These are phyloP conservation scores for Babesia sp. DNA, from an alignment of 169 alveolate genomes.

Conservation along the genomic window DNA sequence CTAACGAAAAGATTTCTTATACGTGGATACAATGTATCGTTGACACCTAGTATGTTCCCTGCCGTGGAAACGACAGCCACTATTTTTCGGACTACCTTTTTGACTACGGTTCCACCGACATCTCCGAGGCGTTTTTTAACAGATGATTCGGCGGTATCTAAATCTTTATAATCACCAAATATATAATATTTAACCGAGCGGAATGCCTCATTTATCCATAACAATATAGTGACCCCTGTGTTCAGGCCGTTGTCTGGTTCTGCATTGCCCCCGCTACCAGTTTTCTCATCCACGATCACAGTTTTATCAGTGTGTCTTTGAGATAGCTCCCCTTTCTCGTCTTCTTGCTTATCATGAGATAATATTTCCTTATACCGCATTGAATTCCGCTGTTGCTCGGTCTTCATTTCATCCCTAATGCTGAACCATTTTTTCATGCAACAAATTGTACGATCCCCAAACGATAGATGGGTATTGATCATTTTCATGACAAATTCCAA, in stretches of 20 bases:
- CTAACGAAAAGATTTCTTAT: not conserved
- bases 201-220: too few species aligned
- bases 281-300: too few species aligned
- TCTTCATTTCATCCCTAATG: not conserved
- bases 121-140: not conserved
- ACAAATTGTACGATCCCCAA: not conserved
- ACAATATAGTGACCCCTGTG: too few species aligned
- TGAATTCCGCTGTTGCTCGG: not conserved
- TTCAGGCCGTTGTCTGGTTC: too few species aligned
- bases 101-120: not conserved
- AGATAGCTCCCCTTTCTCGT: not conserved
- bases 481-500: not conserved
- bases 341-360: not conserved
- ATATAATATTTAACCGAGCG: not conserved
- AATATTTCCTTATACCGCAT: not conserved
- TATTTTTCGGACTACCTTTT: not conserved
- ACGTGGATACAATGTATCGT: not conserved
- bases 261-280: too few species aligned
- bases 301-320: not conserved
- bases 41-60: not conserved
- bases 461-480: not conserved
- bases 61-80: not conserved
- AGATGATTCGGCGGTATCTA: not conserved
- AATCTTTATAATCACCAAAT: not conserved
- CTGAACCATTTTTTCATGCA: not conserved